These are phyloP conservation scores for Akanthomyces lecanii DNA, from an alignment of 2,329 filamentous ascomycete species.

Conservation along the genomic window DNA sequence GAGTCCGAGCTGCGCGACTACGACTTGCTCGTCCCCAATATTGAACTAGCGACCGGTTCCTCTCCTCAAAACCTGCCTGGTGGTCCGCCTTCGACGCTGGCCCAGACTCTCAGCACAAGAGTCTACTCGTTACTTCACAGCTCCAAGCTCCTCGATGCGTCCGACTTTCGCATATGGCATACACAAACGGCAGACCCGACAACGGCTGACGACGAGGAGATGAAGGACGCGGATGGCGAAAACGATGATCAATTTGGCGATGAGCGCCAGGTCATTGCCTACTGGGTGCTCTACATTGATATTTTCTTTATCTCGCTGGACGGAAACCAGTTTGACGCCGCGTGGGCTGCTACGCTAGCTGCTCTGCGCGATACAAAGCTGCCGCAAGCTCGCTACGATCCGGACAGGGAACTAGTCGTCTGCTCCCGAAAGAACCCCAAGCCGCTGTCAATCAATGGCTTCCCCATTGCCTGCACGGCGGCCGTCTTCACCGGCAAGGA, in stretches of 20 bases:
- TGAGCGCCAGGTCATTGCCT: constrained; percentile 63
- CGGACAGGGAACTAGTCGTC: constrained; percentile 72
- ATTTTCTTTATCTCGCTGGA: constrained; percentile 92
- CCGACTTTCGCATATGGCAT: constrained; percentile 71
- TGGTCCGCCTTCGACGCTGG: constrained; percentile 71
- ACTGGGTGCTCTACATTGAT: constrained; percentile 94
- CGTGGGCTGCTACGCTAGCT: constrained; percentile 79
- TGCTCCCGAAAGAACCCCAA: constrained; percentile 60
- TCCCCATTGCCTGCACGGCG: constrained; percentile 75
- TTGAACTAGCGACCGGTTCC: constrained; percentile 87
- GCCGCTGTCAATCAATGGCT: constrained; percentile 55
- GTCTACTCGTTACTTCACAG: constrained; percentile 72
- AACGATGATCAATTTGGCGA: constrained; percentile 28
- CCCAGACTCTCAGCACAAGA: constrained; percentile 80
- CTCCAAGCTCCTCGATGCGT: constrained; percentile 60
- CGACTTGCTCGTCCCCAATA: constrained; percentile 84
- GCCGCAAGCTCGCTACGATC: constrained; percentile 77
- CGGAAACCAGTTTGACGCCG: constrained; percentile 86
- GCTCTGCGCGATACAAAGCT: constrained; percentile 74
- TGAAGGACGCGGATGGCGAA: constrained; percentile 38
- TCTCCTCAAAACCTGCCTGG: constrained; percentile 82
- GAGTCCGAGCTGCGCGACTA: constrained; percentile 53
- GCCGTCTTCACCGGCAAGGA: constrained; percentile 69
- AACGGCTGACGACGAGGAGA: constrained; percentile 39
- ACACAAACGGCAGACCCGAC: constrained; percentile 46